Percentiles rank a stretch among this genome's conserved stretches.
Evolutionary conservation across 2,329 filamentous ascomycete genomes (phyloP).

Genomic region (Salinomyces thailandicus): DNA sequence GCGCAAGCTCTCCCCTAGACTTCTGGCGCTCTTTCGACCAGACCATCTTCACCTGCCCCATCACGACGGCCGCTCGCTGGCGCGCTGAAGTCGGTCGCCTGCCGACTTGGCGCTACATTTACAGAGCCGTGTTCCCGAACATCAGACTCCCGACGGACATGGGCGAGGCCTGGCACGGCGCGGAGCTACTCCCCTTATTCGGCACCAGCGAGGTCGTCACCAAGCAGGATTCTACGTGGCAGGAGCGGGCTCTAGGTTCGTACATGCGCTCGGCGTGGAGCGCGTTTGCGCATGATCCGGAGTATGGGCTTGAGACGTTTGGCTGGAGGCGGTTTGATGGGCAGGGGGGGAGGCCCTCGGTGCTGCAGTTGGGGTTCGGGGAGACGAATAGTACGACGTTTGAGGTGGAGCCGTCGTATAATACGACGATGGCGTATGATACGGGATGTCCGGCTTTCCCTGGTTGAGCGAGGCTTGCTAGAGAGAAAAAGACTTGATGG

Average conservation of each 20-base stretch:
- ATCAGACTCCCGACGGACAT: neutral
- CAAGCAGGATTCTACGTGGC: neutral
- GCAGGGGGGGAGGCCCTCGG: neutral
- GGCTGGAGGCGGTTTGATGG: conserved; percentile 29
- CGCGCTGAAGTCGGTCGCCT: neutral
- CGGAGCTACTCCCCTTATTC: neutral
- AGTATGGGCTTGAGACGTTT: conserved; percentile 17
- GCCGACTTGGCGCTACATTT: conserved; percentile 2
- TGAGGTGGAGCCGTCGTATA: neutral
- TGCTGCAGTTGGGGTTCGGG: conserved; percentile 1
- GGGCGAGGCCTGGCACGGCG: neutral
- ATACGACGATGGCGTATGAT: neutral
- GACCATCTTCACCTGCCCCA: conserved; percentile 7
- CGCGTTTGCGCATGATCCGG: conserved; percentile 24
- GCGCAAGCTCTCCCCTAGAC: neutral
- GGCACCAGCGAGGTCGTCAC: neutral
- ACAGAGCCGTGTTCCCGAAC: conserved; percentile 2
- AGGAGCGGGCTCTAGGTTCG: conserved; percentile 1
- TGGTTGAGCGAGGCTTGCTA: no score
- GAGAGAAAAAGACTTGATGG: no score
- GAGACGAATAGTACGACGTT: neutral
- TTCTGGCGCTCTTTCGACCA: conserved; percentile 3
- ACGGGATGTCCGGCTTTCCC: no score
- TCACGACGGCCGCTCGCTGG: neutral
- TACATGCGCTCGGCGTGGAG: conserved; percentile 20